Conservation (phyloP, 352 stramenopile species). For the Phytophthora nicotianae region DNA sequence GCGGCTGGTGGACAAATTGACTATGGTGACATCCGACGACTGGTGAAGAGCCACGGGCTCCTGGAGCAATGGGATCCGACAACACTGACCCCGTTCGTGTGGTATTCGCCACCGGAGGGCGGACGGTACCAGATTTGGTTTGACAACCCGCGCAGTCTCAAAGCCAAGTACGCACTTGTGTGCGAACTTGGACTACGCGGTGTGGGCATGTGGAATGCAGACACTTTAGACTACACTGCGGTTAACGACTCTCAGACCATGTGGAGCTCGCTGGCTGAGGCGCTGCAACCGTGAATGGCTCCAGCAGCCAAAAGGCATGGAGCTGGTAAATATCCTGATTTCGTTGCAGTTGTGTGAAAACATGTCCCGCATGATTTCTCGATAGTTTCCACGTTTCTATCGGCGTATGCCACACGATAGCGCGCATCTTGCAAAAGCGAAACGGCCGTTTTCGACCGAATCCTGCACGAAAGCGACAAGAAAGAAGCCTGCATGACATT, state of each 20-base stretch:
- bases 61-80: conserved; percentile 56
- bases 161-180: conserved; percentile 63
- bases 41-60: conserved; percentile 35
- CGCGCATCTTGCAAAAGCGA: conserved; percentile 5
- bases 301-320: background rate
- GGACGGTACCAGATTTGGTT: conserved; percentile 70
- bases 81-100: conserved; percentile 63
- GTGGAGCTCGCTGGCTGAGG: conserved; percentile 54
- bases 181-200: conserved; percentile 54
- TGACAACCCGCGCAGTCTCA: conserved; percentile 67
- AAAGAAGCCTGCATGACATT: conserved; percentile 16
- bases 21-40: conserved; percentile 53
- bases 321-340: background rate
- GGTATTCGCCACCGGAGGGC: conserved; percentile 15
- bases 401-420: background rate
- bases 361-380: conserved; percentile 32
- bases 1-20: conserved; percentile 68
- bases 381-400: conserved; percentile 27
- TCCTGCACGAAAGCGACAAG: conserved; percentile 1
- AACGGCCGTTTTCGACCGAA: conserved; percentile 25
- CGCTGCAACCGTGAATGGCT: conserved; percentile 23
- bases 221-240: conserved; percentile 68
- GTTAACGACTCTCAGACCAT: conserved; percentile 51
- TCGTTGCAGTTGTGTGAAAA: conserved; percentile 20
- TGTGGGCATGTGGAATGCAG: conserved; percentile 85